A percentile compares a stretch with the other conserved stretches of the same genome.
Evolutionary conservation across 208 protist genomes (phyloP).

Genomic region (Kentomonas sorsogonicus): DNA sequence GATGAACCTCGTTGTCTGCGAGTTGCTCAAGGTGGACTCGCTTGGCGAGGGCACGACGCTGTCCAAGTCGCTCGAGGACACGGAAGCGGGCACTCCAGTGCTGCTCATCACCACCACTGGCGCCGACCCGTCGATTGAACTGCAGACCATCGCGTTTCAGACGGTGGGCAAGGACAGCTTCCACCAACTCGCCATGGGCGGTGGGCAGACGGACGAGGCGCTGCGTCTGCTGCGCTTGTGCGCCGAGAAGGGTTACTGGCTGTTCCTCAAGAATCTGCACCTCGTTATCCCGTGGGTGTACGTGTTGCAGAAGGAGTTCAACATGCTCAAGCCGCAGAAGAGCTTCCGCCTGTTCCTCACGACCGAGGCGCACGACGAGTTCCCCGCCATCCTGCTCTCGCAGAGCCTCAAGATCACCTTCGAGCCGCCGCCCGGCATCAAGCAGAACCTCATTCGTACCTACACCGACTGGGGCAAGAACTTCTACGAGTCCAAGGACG

Average conservation of each 20-base stretch:
- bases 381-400: conserved; percentile 93
- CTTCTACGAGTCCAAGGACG: conserved; percentile 51
- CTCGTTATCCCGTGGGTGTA: conserved; percentile 93
- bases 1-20: conserved; percentile 79
- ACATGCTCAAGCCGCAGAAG: conserved; percentile 65
- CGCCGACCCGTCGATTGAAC: conserved; percentile 94
- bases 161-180: conserved; percentile 79
- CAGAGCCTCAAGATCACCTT: conserved; percentile 94
- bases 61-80: conserved; percentile 35
- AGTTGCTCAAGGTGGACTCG: conserved; percentile 70
- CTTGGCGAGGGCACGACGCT: conserved; percentile 69
- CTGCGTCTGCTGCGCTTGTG: conserved; percentile 69
- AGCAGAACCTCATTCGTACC: conserved; percentile 93
- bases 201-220: conserved; percentile 91
- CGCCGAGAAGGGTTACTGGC: conserved; percentile 87
- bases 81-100: conserved; percentile 66
- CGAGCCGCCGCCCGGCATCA: conserved; percentile 94
- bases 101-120: conserved; percentile 94
- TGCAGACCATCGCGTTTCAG: conserved; percentile 82
- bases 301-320: conserved; percentile 91
- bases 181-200: conserved; percentile 94
- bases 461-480: conserved; percentile 80
- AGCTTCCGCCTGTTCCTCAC: conserved; percentile 96
- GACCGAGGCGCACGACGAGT: conserved; percentile 92
- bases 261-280: conserved; percentile 97